Conservation (phyloP, 208 protist genomes). For the Hexamita inflata region DNA sequence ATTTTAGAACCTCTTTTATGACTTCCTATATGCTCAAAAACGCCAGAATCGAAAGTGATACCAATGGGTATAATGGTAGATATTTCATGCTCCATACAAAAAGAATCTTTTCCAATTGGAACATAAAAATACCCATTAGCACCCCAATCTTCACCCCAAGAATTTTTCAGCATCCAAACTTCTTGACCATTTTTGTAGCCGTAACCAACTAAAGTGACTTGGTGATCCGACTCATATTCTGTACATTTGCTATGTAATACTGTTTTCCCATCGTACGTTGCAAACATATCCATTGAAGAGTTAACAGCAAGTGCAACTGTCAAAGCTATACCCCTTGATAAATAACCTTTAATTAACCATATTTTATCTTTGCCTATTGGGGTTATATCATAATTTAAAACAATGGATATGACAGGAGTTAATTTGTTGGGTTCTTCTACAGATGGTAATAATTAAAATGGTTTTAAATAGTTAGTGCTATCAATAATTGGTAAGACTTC, state of each 20-base stretch:
- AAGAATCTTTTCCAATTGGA: not conserved
- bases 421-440: no score
- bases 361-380: not conserved
- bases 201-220: conserved; percentile 20
- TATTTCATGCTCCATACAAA: not conserved
- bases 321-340: not conserved
- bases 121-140: not conserved
- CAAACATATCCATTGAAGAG: not conserved
- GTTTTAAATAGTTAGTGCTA: no score
- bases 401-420: no score
- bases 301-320: not conserved
- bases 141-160: conserved; percentile 16
- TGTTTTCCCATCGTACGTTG: not conserved
- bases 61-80: no score
- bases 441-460: no score
- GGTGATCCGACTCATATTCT: not conserved
- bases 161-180: conserved; percentile 11
- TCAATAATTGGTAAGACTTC: no score
- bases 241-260: not conserved
- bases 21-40: no score
- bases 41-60: no score
- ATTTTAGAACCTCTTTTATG: no score
- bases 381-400: no score
- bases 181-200: not conserved
- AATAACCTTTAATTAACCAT: not conserved